Evolutionary conservation across 805 yeast species (phyloP), one percentile per base, ranked within the genome.

Genomic region (Candida oleophila): DNA sequence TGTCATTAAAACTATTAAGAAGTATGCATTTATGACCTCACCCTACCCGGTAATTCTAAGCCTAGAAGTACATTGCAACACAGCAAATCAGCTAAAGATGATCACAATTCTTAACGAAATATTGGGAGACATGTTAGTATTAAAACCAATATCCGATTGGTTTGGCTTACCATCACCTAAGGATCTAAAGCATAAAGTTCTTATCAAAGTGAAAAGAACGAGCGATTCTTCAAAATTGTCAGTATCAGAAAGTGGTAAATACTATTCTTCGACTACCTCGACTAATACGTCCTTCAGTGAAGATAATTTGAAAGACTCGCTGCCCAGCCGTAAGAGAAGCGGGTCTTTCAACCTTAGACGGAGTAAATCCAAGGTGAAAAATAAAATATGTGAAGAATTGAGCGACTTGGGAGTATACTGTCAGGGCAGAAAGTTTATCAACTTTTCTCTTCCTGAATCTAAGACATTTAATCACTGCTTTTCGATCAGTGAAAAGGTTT

Each of bases 1-100:
- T 52, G 97, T 90, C 2, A 64, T 89, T 2, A 79, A 77, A 34
- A 80, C 89, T 0, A 81, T 95, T 9, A 77, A 84, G 54, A 88
- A 89, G 61, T 89, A 89, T 62, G 96, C 96, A 0, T 94, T 95
- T 60, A 82, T 88, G n/a, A 73, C 90, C 0, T 79, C 97, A 0
- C 91, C 94, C 1, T 85, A 76, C 46, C 99, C 99, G 0, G 70
- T 94, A 35, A 85, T 94, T 7, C 56, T 94, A 14, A 90, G 97
- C 2, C 73, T 94, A 21, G 99, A 94, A 59, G 77, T 89, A 0
- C 85, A 87, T 56, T 94, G 99, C 65, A 79, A 78, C 16, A 56
- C 69, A 1, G 80, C 77, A 21, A 85, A 83, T 51, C 99, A 94
- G 62, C 45, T 64, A n/a, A 73, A 72, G 30, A 80, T 85, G 46